A percentile compares a stretch with the other conserved stretches of the same genome.
phyloP scores from a whole-genome alignment of 768 basidiomycete genomes.

The Termitomyces sp. region DNA sequence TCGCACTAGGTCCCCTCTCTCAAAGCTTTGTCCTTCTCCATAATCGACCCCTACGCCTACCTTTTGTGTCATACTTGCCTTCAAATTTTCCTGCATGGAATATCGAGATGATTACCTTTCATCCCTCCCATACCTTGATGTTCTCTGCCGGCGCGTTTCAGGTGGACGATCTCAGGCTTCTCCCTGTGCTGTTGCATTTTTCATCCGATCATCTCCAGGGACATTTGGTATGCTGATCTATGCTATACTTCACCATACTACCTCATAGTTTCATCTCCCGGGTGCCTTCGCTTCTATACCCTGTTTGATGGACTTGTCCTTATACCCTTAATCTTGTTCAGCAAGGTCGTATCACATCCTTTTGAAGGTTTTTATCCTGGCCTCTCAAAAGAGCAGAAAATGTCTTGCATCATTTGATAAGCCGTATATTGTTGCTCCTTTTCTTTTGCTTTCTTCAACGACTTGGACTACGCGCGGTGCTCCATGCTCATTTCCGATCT shows the following conservation, averaged over 20 bases:
- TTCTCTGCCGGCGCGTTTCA: neutral
- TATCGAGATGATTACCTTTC: neutral
- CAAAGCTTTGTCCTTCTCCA: neutral
- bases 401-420: neutral
- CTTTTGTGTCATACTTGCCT: neutral
- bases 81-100: neutral
- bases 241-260: neutral
- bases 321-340: neutral
- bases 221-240: conserved; percentile 1
- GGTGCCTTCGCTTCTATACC: neutral
- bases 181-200: neutral
- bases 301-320: neutral
- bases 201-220: conserved; percentile 10
- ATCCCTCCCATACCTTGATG: neutral
- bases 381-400: neutral
- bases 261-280: conserved; percentile 1
- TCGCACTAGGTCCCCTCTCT: neutral
- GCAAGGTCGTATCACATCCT: neutral
- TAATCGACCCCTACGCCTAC: neutral
- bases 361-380: neutral
- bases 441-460: neutral
- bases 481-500: neutral
- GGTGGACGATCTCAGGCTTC: neutral
- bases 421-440: neutral
- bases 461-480: neutral